These are phyloP conservation scores for Volvariella volvacea DNA, from an alignment of 1,284 basidiomycete species.

Conservation along the genomic window DNA sequence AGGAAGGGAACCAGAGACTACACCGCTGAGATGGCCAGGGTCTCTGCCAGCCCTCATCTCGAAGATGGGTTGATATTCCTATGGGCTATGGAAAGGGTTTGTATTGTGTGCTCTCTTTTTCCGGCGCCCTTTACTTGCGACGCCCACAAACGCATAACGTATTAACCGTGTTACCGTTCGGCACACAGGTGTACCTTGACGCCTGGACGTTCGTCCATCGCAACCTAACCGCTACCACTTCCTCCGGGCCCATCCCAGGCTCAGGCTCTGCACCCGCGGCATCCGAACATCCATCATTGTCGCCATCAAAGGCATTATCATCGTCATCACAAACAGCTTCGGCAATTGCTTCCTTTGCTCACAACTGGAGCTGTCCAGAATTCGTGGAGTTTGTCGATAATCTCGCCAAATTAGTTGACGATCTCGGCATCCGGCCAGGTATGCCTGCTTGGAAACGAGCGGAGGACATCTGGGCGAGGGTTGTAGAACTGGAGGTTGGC, in stretches of 20 bases:
- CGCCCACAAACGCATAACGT: not conserved
- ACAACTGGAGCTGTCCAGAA: slow-evolving; percentile 61
- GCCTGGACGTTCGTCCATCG: slow-evolving; percentile 54
- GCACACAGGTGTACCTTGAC: slow-evolving; percentile 47
- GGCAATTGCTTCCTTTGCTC: slow-evolving; percentile 45
- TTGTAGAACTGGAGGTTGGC: slow-evolving; percentile 50
- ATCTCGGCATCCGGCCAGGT: slow-evolving; percentile 32
- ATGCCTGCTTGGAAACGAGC: slow-evolving; percentile 34
- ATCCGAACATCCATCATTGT: too few species aligned
- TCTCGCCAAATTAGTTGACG: slow-evolving; percentile 48
- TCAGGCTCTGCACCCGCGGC: too few species aligned
- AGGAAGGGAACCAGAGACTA: slow-evolving; percentile 60
- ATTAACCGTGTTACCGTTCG: not conserved
- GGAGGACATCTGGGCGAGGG: slow-evolving; percentile 50
- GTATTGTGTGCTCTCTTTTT: slow-evolving; percentile 14
- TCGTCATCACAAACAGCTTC: too few species aligned
- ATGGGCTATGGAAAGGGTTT: slow-evolving; percentile 74
- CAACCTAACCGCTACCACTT: slow-evolving; percentile 11
- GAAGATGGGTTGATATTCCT: slow-evolving; percentile 64
- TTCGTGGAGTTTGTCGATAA: slow-evolving; percentile 57
- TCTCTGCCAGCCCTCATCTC: slow-evolving; percentile 38
- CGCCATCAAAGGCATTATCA: slow-evolving; percentile 16
- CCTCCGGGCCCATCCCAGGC: slow-evolving; percentile 6
- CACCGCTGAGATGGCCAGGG: slow-evolving; percentile 60
- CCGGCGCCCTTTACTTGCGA: too few species aligned